phyloP scores from a whole-genome alignment of 179 eudicot species.

The Spinacia oleracea region DNA sequence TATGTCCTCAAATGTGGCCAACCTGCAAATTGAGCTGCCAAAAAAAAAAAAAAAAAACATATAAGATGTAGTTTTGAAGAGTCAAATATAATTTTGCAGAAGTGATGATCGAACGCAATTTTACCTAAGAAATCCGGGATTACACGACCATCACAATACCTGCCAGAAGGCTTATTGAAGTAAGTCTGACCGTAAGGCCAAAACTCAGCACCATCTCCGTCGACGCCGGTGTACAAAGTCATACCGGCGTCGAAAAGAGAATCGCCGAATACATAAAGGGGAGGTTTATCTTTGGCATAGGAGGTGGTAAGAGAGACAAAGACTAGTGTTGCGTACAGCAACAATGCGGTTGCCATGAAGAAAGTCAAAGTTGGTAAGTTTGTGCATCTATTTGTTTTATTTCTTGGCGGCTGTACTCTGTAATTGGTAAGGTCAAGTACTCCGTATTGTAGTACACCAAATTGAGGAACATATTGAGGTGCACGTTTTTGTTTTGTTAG shows the following conservation, averaged over 20 bases:
- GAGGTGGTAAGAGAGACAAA: background rate
- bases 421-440: background rate
- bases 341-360: slow-evolving; percentile 1
- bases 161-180: slow-evolving; percentile 40
- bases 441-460: background rate
- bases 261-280: slow-evolving; percentile 48
- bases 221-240: slow-evolving; percentile 34
- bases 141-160: slow-evolving; percentile 44
- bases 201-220: slow-evolving; percentile 36
- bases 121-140: slow-evolving; percentile 48
- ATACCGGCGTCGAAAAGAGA: slow-evolving; percentile 49
- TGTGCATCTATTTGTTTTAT: background rate
- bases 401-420: background rate
- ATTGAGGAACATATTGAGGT: background rate
- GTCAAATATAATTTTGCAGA: no score
- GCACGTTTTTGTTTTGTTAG: background rate
- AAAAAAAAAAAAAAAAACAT: background rate
- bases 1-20: slow-evolving; percentile 36
- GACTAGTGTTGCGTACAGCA: background rate
- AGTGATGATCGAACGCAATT: no score
- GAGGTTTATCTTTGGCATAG: slow-evolving; percentile 3
- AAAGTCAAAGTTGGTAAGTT: background rate
- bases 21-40: slow-evolving; percentile 36
- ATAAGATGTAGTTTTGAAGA: no score
- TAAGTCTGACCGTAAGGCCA: slow-evolving; percentile 49